A percentile compares a stretch with the other conserved stretches of the same genome.
Evolutionary conservation across 202 grass and related monocot species (phyloP).

Genomic region (Brachypodium distachyon): DNA sequence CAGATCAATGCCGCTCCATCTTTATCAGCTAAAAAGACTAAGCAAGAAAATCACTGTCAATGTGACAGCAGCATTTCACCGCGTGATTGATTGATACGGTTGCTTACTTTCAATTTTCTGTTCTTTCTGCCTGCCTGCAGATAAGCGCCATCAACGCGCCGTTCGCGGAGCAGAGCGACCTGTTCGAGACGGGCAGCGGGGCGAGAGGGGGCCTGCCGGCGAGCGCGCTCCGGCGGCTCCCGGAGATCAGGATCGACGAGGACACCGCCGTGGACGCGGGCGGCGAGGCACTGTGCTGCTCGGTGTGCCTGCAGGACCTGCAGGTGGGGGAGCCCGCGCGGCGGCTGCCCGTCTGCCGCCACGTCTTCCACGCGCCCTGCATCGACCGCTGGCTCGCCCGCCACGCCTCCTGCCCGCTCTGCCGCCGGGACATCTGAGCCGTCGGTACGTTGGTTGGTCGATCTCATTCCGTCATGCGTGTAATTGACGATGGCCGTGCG

Average conservation of each 20-base stretch:
- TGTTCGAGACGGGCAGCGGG: conserved; percentile 53
- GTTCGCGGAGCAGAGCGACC: conserved; percentile 59
- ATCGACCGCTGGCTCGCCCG: conserved; percentile 76
- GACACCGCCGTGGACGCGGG: conserved; percentile 33
- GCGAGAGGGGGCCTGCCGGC: conserved; percentile 27
- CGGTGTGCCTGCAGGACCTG: conserved; percentile 89
- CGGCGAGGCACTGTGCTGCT: conserved; percentile 63
- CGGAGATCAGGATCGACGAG: conserved; percentile 38
- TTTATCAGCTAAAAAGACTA: background rate
- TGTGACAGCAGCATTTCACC: background rate
- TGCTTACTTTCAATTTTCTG: background rate
- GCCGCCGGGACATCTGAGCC: conserved; percentile 61
- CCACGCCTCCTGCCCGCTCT: conserved; percentile 81
- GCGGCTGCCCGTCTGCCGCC: conserved; percentile 47
- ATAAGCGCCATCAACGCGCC: conserved; percentile 81
- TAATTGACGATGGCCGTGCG: background rate
- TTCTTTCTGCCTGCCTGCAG: conserved; percentile 29
- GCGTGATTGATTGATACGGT: background rate
- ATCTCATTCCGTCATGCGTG: background rate
- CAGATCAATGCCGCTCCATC: background rate
- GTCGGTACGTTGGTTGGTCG: background rate
- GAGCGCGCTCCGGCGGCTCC: conserved; percentile 41
- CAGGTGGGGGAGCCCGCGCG: conserved; percentile 47
- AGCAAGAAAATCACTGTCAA: background rate
- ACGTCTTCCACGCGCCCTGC: conserved; percentile 68